These are phyloP conservation scores for Coffea canephora DNA, from an alignment of 257 asterid genomes.

Conservation along the genomic window DNA sequence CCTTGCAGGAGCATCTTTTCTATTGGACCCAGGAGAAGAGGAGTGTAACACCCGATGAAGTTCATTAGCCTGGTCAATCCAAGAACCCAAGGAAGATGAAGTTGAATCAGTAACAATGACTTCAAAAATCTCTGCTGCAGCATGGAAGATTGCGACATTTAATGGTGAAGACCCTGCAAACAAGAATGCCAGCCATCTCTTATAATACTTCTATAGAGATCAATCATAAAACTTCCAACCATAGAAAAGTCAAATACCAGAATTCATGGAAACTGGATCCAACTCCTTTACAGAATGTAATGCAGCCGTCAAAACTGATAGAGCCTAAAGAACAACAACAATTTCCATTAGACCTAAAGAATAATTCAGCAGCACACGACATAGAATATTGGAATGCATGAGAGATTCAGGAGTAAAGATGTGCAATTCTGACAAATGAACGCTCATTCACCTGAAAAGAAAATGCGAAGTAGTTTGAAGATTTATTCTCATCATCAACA, in stretches of 20 bases:
- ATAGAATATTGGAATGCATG: not conserved
- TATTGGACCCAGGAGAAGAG: constrained; percentile 74
- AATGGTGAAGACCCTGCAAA: constrained; percentile 70
- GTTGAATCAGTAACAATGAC: constrained; percentile 82
- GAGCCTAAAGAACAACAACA: constrained; percentile 55
- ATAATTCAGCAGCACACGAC: not conserved
- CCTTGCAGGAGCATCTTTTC: constrained; percentile 93
- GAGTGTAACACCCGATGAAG: constrained; percentile 60
- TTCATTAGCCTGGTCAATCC: constrained; percentile 75
- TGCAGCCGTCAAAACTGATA: constrained; percentile 66
- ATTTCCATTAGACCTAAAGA: constrained; percentile 17
- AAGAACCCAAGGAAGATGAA: constrained; percentile 74
- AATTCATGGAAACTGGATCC: constrained; percentile 58
- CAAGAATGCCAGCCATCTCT: constrained; percentile 16
- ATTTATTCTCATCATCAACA: not conserved
- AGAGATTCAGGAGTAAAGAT: not conserved
- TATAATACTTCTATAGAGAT: constrained; percentile 1
- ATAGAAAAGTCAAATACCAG: constrained; percentile 41
- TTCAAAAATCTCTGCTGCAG: constrained; percentile 90
- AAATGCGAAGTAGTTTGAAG: not conserved
- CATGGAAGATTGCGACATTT: constrained; percentile 77
- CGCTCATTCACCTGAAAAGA: not conserved
- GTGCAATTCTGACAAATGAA: constrained; percentile 2
- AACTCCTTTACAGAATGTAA: constrained; percentile 71
- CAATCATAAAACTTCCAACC: constrained; percentile 16